Conservation (phyloP, 768 basidiomycete species). For the Lactarius trivialis region DNA sequence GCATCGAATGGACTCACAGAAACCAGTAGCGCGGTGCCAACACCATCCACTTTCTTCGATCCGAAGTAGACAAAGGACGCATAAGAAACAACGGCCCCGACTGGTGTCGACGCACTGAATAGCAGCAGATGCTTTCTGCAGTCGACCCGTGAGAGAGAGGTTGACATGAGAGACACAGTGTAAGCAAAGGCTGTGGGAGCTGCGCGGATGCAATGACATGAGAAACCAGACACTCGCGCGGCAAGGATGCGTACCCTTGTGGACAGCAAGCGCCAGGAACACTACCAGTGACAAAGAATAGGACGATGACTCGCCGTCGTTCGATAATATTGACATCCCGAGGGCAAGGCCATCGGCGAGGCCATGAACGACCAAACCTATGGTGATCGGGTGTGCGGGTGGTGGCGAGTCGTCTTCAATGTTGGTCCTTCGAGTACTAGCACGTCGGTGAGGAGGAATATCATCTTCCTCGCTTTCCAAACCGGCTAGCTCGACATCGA, state of each 20-base stretch:
- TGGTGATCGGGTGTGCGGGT: constrained; percentile 63
- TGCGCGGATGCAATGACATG: constrained; percentile 28
- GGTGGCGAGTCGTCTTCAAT: constrained; percentile 25
- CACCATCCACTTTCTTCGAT: constrained; percentile 44
- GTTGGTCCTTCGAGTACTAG: constrained; percentile 10
- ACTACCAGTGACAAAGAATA: constrained; percentile 69
- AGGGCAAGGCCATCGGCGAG: constrained; percentile 90
- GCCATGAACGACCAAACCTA: constrained; percentile 84
- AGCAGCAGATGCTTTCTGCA: constrained; percentile 69
- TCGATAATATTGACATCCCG: constrained; percentile 62
- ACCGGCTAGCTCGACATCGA: constrained; percentile 59
- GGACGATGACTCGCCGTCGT: constrained; percentile 28
- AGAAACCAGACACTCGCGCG: background rate
- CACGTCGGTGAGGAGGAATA: constrained; percentile 15
- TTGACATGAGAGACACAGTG: constrained; percentile 76
- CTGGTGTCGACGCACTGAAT: constrained; percentile 81
- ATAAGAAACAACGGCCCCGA: constrained; percentile 76
- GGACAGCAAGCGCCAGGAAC: constrained; percentile 85
- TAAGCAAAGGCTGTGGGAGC: constrained; percentile 90
- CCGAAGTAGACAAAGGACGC: constrained; percentile 52
- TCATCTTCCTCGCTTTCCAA: constrained; percentile 40
- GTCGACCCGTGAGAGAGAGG: constrained; percentile 55
- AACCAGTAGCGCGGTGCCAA: constrained; percentile 73
- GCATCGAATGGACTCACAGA: constrained; percentile 45
- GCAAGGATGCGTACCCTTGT: constrained; percentile 58